phyloP scores from a whole-genome alignment of 768 basidiomycete genomes.

The Naganishia friedmannii region DNA sequence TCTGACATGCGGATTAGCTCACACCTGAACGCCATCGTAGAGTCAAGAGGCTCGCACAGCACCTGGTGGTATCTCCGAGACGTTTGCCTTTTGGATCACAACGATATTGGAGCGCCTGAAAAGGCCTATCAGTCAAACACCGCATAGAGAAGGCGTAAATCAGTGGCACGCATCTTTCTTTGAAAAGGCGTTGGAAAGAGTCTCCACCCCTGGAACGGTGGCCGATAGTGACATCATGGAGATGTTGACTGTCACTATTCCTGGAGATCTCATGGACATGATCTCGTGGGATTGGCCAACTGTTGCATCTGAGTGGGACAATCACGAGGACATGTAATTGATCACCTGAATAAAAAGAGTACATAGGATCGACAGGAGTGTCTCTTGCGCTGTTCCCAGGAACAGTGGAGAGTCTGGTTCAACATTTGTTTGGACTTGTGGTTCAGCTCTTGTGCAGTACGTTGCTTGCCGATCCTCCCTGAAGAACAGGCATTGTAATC shows the following conservation, averaged over 20 bases:
- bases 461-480: too few species aligned
- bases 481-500: too few species aligned
- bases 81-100: slow-evolving; percentile 5
- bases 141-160: slow-evolving; percentile 13
- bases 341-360: background rate
- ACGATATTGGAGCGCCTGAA: background rate
- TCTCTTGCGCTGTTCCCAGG: too few species aligned
- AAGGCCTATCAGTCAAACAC: background rate
- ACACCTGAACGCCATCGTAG: background rate
- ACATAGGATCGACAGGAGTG: too few species aligned
- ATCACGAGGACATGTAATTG: background rate
- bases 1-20: background rate
- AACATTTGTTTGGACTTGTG: too few species aligned
- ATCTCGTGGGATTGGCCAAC: slow-evolving; percentile 11
- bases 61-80: background rate
- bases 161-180: slow-evolving; percentile 26
- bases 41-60: slow-evolving; percentile 3
- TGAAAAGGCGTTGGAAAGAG: slow-evolving; percentile 23
- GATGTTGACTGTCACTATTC: slow-evolving; percentile 7
- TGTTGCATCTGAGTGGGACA: background rate
- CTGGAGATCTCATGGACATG: slow-evolving; percentile 20
- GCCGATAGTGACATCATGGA: background rate
- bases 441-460: too few species aligned
- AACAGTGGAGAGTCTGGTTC: too few species aligned
- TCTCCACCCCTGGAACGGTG: background rate